A percentile compares a stretch with the other conserved stretches of the same genome.
Conservation (phyloP, 2,329 filamentous ascomycete species). For the Emergomyces pasteurianus region DNA sequence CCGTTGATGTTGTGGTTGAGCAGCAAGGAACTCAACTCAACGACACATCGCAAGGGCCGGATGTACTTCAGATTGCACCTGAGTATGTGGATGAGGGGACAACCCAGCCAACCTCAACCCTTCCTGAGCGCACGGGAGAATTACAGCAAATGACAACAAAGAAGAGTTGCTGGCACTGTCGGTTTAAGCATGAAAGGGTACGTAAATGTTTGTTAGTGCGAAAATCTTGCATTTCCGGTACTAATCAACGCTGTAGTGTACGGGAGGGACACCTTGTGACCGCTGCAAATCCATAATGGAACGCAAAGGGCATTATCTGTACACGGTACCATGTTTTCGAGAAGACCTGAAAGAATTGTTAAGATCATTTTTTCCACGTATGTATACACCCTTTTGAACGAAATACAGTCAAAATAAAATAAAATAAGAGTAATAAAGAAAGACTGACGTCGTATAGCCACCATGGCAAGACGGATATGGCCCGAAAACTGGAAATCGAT, state of each 20-base stretch:
- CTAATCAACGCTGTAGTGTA: not conserved
- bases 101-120: not conserved
- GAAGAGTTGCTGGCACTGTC: not conserved
- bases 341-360: not conserved
- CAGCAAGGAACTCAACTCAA: not conserved
- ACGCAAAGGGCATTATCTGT: not conserved
- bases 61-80: too few relatives aligned
- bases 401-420: not conserved
- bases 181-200: not conserved
- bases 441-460: not conserved
- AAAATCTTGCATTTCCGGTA: not conserved
- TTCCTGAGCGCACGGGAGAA: not conserved
- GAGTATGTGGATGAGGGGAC: not conserved
- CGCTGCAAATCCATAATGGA: not conserved
- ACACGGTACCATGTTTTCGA: not conserved
- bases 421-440: too few relatives aligned
- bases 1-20: not conserved
- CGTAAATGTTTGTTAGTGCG: not conserved
- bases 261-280: not conserved
- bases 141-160: too few relatives aligned
- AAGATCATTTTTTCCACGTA: not conserved
- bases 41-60: not conserved
- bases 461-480: not conserved
- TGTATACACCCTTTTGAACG: not conserved
- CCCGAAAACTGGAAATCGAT: not conserved